Conservation (phyloP, 108 stramenopile genomes). For the Pseudonitzschia multiseries region DNA sequence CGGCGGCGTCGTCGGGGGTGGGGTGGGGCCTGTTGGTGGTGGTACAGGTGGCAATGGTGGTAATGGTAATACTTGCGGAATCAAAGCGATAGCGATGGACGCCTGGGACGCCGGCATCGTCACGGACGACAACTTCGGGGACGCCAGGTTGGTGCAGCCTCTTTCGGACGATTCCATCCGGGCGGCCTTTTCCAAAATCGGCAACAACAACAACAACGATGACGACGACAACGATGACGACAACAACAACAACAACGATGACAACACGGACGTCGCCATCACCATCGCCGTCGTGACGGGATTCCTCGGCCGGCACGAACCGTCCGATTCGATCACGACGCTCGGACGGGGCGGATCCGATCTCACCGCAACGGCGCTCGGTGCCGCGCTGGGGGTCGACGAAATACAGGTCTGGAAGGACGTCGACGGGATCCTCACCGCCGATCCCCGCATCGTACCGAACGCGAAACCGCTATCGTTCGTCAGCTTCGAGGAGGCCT, state of each 20-base stretch:
- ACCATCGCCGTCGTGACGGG: conserved; percentile 97
- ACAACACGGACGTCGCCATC: conserved; percentile 71
- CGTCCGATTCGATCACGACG: conserved; percentile 88
- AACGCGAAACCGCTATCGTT: conserved; percentile 82
- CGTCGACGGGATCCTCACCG: conserved; percentile 96
- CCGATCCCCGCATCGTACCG: conserved; percentile 90
- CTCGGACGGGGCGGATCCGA: conserved; percentile 94
- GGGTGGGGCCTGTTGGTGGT: too few relatives aligned
- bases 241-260: too few relatives aligned
- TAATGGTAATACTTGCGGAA: too few relatives aligned
- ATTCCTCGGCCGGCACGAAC: conserved; percentile 87
- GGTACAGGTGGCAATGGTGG: too few relatives aligned
- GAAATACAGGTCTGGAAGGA: conserved; percentile 99
- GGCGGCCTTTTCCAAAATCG: conserved; percentile 68
- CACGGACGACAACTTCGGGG: conserved; percentile 89
- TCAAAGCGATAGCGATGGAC: conserved; percentile 93
- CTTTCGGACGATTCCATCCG: conserved; percentile 54
- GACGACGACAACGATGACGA: too few relatives aligned
- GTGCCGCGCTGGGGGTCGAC: conserved; percentile 76
- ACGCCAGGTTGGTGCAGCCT: conserved; percentile 81
- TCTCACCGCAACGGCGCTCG: conserved; percentile 94
- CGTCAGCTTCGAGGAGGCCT: conserved; percentile 93
- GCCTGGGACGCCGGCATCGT: conserved; percentile 92
- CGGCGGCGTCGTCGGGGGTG: too few relatives aligned
- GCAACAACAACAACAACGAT: too few relatives aligned